Evolutionary conservation across 768 basidiomycete genomes (phyloP), one percentile per base, ranked within the genome.

Genomic region (Hygrophorus russula): DNA sequence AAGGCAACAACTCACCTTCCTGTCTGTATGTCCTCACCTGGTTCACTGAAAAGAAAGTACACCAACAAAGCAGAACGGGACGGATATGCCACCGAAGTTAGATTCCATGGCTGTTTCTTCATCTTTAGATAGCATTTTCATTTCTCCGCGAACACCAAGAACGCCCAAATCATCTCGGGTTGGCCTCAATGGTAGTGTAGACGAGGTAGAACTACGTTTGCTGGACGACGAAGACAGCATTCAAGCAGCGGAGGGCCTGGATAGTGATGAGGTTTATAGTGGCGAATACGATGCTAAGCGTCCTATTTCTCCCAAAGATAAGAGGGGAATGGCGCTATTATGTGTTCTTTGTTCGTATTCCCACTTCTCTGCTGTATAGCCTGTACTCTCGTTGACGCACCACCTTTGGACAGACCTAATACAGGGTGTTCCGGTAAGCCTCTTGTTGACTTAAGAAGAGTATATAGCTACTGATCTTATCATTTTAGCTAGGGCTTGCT

Each of bases 351-450:
- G 91, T 94, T 54, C 66, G 91, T 74, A 12, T 7, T 27, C 18
- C 28, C 49, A 13, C 40, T 40, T 28, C 29, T 41, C 49, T 13
- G 20, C 17, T 38, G 24, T n/a, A n/a, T n/a, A n/a, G n/a, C n/a
- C n/a, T n/a, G n/a, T 46, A 34, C 17, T 36, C 9, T 39, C 15
- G 11, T 51, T 20, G 36, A 39, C 50, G 56, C 36, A 24, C 33
- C 29, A 18, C 40, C 29, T 31, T 51, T 32, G 30, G 17, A 30
- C 19, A 85, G 82, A 85, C 57, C 68, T 85, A 29, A 78, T 84
- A 41, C 92, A 96, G 62, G 92, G 92, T 34, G 79, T 94, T 53
- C 92, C 92, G 43, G 88, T 96, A 59, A 58, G 81, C 71, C 35
- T 48, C 17, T 42, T 15, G 46, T 44, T 3, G 11, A 29, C 13